Evolutionary conservation across 169 alveolate genomes (phyloP).

Genomic region (Eimeria brunetti): DNA sequence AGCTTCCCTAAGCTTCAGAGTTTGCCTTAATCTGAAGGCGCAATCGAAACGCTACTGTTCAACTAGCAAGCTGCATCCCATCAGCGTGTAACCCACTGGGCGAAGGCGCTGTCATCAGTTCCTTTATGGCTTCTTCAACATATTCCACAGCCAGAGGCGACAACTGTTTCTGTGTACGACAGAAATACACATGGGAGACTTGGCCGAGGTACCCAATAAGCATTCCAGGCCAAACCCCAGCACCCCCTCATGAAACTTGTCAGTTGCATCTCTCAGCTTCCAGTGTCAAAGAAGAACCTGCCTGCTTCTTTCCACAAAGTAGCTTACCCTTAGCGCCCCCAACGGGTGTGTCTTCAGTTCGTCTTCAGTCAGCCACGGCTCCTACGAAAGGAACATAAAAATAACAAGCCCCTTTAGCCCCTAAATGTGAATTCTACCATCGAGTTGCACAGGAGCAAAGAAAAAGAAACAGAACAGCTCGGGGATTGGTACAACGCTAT

Average conservation of each 20-base stretch:
- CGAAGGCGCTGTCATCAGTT: not conserved
- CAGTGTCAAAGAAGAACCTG: not conserved
- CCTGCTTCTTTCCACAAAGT: not conserved
- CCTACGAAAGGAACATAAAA: not conserved
- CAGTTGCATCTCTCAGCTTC: not conserved
- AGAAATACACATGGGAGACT: not conserved
- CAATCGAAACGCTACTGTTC: not conserved
- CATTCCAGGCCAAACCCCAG: not conserved
- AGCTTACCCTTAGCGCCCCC: not conserved
- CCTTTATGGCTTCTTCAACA: not conserved
- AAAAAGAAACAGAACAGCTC: not conserved
- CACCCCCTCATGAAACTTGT: not conserved
- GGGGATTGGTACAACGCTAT: not conserved
- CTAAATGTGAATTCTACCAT: not conserved
- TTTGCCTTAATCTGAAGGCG: not conserved
- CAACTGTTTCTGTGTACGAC: not conserved
- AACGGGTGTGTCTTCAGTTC: constrained; percentile 6
- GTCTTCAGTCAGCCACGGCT: constrained; percentile 16
- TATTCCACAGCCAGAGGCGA: not conserved
- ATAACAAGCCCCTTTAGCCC: not conserved
- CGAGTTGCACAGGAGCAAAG: not conserved
- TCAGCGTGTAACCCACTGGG: not conserved
- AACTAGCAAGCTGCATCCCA: not conserved
- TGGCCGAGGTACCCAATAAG: not conserved
- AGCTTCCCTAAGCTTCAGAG: not conserved